Evolutionary conservation across 768 basidiomycete genomes (phyloP).

Genomic region (Paxillus ammoniavirescens): DNA sequence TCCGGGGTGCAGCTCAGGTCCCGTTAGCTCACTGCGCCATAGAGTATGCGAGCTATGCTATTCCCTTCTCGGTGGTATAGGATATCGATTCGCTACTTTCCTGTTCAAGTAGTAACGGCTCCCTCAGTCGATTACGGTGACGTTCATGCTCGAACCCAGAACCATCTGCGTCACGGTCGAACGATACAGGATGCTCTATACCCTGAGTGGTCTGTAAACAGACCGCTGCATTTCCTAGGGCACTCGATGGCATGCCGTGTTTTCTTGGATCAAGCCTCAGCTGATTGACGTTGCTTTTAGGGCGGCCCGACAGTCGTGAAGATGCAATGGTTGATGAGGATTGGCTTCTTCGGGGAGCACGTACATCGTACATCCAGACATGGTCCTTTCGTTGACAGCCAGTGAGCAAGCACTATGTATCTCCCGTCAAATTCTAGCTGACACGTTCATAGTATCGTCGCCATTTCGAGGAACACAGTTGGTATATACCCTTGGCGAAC

Average conservation of each 20-base stretch:
- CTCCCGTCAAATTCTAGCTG: not conserved
- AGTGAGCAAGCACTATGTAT: slow-evolving; percentile 28
- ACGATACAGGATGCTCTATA: slow-evolving; percentile 39
- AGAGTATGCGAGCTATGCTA: slow-evolving; percentile 53
- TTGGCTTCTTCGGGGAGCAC: slow-evolving; percentile 40
- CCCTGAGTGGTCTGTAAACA: slow-evolving; percentile 42
- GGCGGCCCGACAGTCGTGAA: slow-evolving; percentile 49
- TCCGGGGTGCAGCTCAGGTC: slow-evolving; percentile 43
- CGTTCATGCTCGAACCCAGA: slow-evolving; percentile 37
- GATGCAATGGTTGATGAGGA: slow-evolving; percentile 40
- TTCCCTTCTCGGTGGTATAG: slow-evolving; percentile 43
- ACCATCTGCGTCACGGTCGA: slow-evolving; percentile 44
- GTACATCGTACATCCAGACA: slow-evolving; percentile 38
- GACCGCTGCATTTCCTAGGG: slow-evolving; percentile 48
- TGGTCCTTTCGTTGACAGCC: slow-evolving; percentile 46
- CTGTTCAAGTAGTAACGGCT: not conserved
- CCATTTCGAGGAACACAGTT: slow-evolving; percentile 49
- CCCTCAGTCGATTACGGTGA: slow-evolving; percentile 46
- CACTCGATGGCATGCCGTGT: slow-evolving; percentile 42
- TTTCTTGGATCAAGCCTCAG: not conserved
- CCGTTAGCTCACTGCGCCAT: slow-evolving; percentile 53
- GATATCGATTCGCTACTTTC: not conserved
- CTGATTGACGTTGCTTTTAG: slow-evolving; percentile 20
- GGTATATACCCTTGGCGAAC: slow-evolving; percentile 46
- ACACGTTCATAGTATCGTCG: slow-evolving; percentile 36